phyloP scores from a whole-genome alignment of 345 rosid genomes.

The Turnera subulata region DNA sequence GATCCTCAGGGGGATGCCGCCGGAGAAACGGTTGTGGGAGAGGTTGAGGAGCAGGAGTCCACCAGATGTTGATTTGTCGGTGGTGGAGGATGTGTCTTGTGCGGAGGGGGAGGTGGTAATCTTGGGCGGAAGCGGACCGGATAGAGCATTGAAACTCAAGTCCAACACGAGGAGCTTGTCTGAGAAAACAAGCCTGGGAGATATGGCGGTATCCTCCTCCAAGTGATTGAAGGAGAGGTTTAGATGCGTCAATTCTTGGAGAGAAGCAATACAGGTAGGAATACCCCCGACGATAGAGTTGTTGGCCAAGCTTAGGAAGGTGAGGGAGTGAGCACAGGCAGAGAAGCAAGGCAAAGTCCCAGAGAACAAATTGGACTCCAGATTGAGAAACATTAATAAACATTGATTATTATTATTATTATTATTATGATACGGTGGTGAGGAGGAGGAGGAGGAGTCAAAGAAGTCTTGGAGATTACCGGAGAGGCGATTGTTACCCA shows the following conservation, averaged over 20 bases:
- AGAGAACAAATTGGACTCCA: conserved; percentile 59
- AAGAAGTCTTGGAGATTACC: conserved; percentile 59
- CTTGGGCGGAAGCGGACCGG: conserved; percentile 60
- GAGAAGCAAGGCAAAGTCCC: conserved; percentile 89
- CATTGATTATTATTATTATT: too few relatives aligned
- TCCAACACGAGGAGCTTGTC: conserved; percentile 76
- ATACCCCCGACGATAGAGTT: conserved; percentile 79
- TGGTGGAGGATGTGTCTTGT: too few relatives aligned
- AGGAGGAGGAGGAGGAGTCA: too few relatives aligned
- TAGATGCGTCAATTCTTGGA: conserved; percentile 45
- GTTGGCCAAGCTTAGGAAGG: conserved; percentile 49
- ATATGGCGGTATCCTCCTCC: conserved; percentile 52
- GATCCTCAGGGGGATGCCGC: conserved; percentile 60
- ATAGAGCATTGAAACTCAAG: conserved; percentile 70
- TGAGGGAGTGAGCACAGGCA: conserved; percentile 48
- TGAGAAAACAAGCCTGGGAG: conserved; percentile 65
- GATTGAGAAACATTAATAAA: conserved; percentile 58
- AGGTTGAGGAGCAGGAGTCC: conserved; percentile 82
- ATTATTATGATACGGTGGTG: too few relatives aligned
- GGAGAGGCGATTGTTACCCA: conserved; percentile 52
- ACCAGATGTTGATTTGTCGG: conserved; percentile 65
- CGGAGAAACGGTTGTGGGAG: conserved; percentile 69
- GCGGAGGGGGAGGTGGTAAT: too few relatives aligned
- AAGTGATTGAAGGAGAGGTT: conserved; percentile 70
- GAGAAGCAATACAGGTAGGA: conserved; percentile 78